Evolutionary conservation across 2,329 filamentous ascomycete genomes (phyloP).

Genomic region (Verticillium nubilum): DNA sequence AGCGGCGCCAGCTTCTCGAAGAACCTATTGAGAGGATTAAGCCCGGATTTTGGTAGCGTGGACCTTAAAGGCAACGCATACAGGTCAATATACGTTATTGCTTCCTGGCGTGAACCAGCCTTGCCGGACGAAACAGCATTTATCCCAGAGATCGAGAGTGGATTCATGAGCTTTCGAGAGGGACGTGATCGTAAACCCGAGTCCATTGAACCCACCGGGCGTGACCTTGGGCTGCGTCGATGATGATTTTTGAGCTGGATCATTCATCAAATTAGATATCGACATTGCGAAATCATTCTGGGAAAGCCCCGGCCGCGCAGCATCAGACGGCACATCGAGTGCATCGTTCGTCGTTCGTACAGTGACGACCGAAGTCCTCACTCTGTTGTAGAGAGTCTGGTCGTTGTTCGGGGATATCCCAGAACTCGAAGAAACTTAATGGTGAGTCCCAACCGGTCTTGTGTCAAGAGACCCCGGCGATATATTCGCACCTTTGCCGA

Average conservation of each 20-base stretch:
- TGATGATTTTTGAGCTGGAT: neutral
- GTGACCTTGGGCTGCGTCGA: neutral
- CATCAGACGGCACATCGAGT: conserved; percentile 4
- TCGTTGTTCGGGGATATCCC: neutral
- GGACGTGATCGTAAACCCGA: neutral
- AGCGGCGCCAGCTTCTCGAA: neutral
- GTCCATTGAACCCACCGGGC: neutral
- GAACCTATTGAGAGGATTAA: neutral
- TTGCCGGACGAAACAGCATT: conserved; percentile 16
- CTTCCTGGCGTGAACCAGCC: conserved; percentile 18
- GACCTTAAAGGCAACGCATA: neutral
- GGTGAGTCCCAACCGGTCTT: neutral
- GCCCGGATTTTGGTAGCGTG: neutral
- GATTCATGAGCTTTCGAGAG: conserved; percentile 12
- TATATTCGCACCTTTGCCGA: neutral
- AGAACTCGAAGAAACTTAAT: neutral
- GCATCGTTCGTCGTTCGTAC: conserved; percentile 6
- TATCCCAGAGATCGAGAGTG: conserved; percentile 16
- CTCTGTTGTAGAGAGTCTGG: neutral
- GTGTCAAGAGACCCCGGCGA: neutral
- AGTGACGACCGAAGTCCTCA: conserved; percentile 3
- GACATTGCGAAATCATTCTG: neutral
- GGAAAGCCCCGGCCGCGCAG: neutral
- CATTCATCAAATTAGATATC: neutral
- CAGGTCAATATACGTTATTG: conserved; percentile 17